A percentile compares a stretch with the other conserved stretches of the same genome.
Evolutionary conservation across 208 protist species (phyloP).

Genomic region (Sergeia podlipaevii): DNA sequence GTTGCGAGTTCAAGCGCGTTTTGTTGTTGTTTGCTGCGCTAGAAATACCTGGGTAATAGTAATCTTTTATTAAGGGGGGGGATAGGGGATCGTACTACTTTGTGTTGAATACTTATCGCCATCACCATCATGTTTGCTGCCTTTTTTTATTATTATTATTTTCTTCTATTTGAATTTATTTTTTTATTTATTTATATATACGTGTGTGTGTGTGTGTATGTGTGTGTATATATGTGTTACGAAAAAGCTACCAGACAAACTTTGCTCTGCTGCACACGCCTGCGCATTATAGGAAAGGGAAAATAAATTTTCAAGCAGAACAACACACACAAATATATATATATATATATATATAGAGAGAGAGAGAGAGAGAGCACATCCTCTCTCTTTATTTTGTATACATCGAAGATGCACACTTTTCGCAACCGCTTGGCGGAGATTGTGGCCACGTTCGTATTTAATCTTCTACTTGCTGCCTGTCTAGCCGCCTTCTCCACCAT

Average conservation of each 20-base stretch:
- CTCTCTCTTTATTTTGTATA: neutral
- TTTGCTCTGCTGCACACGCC: too few relatives aligned
- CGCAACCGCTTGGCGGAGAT: conserved; percentile 41
- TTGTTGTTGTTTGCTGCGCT: too few relatives aligned
- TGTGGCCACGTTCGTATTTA: conserved; percentile 19
- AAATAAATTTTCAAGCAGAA: too few relatives aligned
- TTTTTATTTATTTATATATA: conserved; percentile 13
- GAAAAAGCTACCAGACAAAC: neutral
- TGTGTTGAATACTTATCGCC: conserved; percentile 2
- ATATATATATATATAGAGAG: too few relatives aligned
- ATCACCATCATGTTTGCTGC: neutral
- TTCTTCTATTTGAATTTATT: neutral
- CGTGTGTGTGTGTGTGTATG: conserved; percentile 2
- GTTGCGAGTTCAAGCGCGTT: too few relatives aligned
- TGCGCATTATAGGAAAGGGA: too few relatives aligned
- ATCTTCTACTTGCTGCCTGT: conserved; percentile 21
- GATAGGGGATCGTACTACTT: neutral
- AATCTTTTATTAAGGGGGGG: neutral
- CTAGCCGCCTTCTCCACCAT: conserved; percentile 36
- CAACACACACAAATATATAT: too few relatives aligned
- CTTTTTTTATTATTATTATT: neutral
- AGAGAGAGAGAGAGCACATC: too few relatives aligned
- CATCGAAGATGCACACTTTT: conserved; percentile 34
- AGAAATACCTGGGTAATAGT: too few relatives aligned
- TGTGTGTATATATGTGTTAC: neutral